phyloP scores from a whole-genome alignment of 305 asterid species.

The Fraxinus paxiana region DNA sequence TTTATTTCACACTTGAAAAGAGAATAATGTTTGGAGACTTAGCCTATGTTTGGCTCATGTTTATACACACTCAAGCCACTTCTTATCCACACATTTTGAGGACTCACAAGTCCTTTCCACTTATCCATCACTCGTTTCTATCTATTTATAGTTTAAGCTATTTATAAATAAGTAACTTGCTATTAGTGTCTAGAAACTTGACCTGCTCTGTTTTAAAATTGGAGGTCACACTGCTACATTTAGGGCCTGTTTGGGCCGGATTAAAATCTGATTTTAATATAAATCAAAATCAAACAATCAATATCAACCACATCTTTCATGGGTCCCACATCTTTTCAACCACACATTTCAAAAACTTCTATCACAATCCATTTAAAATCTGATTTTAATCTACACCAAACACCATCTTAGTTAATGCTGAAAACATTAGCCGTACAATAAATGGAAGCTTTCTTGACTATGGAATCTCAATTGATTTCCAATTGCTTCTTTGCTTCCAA shows the following conservation, averaged over 20 bases:
- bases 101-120: conserved; percentile 56
- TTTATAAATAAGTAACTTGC: background rate
- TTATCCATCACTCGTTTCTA: conserved; percentile 20
- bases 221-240: background rate
- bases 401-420: background rate
- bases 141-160: background rate
- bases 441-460: background rate
- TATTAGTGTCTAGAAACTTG: background rate
- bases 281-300: too few relatives aligned
- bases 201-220: background rate
- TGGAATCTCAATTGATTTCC: background rate
- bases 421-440: background rate
- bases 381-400: too few relatives aligned
- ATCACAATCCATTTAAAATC: too few relatives aligned
- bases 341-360: too few relatives aligned
- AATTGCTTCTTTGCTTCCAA: background rate
- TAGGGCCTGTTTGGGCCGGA: too few relatives aligned
- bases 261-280: too few relatives aligned
- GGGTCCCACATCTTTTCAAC: too few relatives aligned
- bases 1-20: background rate
- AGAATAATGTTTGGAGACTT: background rate
- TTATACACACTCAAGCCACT: background rate
- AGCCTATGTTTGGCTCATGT: background rate
- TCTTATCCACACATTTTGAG: conserved; percentile 43
- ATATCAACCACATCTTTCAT: too few relatives aligned